Conservation (phyloP, 2,329 filamentous ascomycete species). For the Nemania abortiva region DNA sequence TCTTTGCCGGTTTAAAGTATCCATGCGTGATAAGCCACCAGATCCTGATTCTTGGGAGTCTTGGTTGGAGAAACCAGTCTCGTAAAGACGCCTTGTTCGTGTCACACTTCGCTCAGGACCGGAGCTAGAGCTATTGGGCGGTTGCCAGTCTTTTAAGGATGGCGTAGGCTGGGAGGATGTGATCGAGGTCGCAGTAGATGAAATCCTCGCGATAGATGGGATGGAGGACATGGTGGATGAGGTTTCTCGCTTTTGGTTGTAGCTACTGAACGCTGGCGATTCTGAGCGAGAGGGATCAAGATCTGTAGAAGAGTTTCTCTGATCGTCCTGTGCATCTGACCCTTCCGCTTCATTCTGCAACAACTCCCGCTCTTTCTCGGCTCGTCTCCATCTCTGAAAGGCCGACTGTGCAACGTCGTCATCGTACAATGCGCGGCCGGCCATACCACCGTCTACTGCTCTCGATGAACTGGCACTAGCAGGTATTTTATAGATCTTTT, state of each 20-base stretch:
- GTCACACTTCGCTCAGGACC: conserved; percentile 73
- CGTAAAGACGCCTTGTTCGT: conserved; percentile 82
- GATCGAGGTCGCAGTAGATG: conserved; percentile 89
- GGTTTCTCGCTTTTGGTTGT: conserved; percentile 83
- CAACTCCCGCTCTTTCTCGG: conserved; percentile 65
- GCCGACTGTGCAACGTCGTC: conserved; percentile 86
- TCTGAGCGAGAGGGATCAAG: conserved; percentile 58
- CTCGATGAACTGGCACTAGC: conserved; percentile 60
- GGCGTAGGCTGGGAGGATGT: conserved; percentile 74
- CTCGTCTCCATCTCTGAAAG: conserved; percentile 80
- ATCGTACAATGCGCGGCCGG: conserved; percentile 81
- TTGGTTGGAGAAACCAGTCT: conserved; percentile 78
- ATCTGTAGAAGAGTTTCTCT: conserved; percentile 47
- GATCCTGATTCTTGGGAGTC: conserved; percentile 84
- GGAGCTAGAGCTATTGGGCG: conserved; percentile 56
- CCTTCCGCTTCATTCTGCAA: conserved; percentile 57
- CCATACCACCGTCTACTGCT: conserved; percentile 63
- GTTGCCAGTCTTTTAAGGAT: conserved; percentile 65
- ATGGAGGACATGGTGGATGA: conserved; percentile 84
- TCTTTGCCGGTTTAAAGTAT: conserved; percentile 78
- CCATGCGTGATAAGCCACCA: conserved; percentile 81
- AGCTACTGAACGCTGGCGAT: conserved; percentile 71
- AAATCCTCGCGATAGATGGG: conserved; percentile 77
- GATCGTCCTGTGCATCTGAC: conserved; percentile 54
- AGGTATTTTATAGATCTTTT: conserved; percentile 93